Evolutionary conservation across 306 rosid species (phyloP).

Genomic region (Trichosanthes truncata): DNA sequence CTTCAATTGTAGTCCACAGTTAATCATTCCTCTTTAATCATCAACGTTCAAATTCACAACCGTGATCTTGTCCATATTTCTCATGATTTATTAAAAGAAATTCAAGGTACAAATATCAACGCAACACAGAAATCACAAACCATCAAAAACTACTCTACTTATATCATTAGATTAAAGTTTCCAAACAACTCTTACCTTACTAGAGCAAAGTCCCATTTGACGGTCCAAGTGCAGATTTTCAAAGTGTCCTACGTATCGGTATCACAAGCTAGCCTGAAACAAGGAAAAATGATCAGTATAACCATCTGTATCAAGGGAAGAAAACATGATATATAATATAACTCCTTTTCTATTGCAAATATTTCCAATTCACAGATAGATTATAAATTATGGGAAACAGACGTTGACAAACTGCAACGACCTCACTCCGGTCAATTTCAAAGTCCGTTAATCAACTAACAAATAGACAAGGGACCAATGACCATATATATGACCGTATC

Average conservation of each 20-base stretch:
- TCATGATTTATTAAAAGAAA: not conserved
- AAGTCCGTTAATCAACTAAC: not conserved
- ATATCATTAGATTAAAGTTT: not conserved
- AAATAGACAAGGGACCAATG: not conserved
- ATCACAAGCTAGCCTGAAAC: not conserved
- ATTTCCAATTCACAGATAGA: not conserved
- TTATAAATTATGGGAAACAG: not conserved
- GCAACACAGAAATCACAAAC: not conserved
- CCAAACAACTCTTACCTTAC: slow-evolving; percentile 41
- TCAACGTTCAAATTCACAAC: not conserved
- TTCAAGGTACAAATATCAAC: not conserved
- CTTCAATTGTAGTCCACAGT: not conserved
- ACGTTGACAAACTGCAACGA: not conserved
- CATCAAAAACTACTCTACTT: not conserved
- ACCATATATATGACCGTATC: not conserved
- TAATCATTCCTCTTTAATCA: not conserved
- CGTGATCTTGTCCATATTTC: not conserved
- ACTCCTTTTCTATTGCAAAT: not conserved
- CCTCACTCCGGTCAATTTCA: not conserved
- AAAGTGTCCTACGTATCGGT: not conserved
- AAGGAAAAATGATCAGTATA: not conserved
- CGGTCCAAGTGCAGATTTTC: slow-evolving; percentile 20
- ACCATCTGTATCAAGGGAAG: not conserved
- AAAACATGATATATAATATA: not conserved
- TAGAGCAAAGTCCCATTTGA: slow-evolving; percentile 64